Conservation (phyloP, 805 yeast genomes). For the Millerago galiae region DNA sequence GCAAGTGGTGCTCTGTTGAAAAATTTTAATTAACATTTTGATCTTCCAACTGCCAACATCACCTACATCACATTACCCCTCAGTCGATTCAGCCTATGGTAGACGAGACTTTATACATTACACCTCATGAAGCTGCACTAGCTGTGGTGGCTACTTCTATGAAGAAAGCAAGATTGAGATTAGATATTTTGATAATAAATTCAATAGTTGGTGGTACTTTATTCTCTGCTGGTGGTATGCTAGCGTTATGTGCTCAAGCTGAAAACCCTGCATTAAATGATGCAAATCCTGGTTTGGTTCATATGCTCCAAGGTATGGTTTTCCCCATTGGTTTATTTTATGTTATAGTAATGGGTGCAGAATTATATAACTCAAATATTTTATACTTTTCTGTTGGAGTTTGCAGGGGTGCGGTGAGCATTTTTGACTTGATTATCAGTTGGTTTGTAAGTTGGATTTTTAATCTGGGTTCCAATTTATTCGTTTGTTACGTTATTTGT, state of each 20-base stretch:
- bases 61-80: no score
- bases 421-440: constrained; percentile 54
- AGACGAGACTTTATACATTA: constrained; percentile 51
- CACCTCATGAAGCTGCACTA: constrained; percentile 76
- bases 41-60: no score
- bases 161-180: constrained; percentile 68
- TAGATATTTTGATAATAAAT: constrained; percentile 54
- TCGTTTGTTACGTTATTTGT: constrained; percentile 60
- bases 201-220: constrained; percentile 65
- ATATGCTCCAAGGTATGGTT: constrained; percentile 50
- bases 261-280: constrained; percentile 38
- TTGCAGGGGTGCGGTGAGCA: constrained; percentile 61
- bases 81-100: constrained; percentile 19
- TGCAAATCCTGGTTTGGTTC: constrained; percentile 45
- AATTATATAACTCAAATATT: constrained; percentile 68
- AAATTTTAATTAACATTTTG: no score
- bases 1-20: no score
- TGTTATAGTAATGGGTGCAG: constrained; percentile 71
- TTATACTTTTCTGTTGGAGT: constrained; percentile 65
- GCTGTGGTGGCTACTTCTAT: constrained; percentile 82
- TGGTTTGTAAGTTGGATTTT: constrained; percentile 65
- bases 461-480: constrained; percentile 57
- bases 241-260: constrained; percentile 50
- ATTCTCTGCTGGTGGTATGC: constrained; percentile 69
- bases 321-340: constrained; percentile 71